phyloP scores from a whole-genome alignment of 345 rosid genomes.

The Garcia nutans region DNA sequence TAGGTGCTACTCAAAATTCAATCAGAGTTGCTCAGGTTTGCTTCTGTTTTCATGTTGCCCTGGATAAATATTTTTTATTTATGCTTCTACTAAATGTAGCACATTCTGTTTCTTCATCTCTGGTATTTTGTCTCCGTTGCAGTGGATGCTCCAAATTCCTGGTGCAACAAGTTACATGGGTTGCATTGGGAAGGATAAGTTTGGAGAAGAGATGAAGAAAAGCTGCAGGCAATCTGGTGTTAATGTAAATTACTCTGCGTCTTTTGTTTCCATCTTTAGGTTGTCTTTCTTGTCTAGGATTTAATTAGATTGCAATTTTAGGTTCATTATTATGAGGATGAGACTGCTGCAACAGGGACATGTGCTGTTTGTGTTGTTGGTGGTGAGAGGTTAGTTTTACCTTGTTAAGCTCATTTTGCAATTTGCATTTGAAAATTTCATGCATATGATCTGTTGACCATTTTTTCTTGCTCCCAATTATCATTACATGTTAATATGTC shows the following conservation, averaged over 20 bases:
- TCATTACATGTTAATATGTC: not conserved
- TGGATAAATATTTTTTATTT: not conserved
- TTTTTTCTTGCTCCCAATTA: not conserved
- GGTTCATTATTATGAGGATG: constrained; percentile 90
- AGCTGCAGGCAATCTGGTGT: constrained; percentile 66
- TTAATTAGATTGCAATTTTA: constrained; percentile 20
- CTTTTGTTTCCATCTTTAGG: not conserved
- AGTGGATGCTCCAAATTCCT: constrained; percentile 99
- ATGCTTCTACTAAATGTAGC: not conserved
- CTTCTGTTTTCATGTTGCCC: not conserved
- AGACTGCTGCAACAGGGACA: constrained; percentile 79
- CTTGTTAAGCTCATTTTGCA: not conserved
- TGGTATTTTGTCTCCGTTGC: constrained; percentile 9
- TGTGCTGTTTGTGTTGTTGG: constrained; percentile 95
- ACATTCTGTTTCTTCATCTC: not conserved
- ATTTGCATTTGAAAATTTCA: not conserved
- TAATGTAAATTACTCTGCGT: constrained; percentile 46
- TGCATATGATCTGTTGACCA: not conserved
- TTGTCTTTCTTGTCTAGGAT: not conserved
- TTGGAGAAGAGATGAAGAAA: constrained; percentile 97
- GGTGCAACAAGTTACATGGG: constrained; percentile 92
- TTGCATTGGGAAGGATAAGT: constrained; percentile 91
- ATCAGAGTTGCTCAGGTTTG: constrained; percentile 91
- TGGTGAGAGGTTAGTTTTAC: constrained; percentile 75
- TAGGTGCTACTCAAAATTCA: constrained; percentile 92